Evolutionary conservation across 1,284 basidiomycete genomes (phyloP).

Genomic region (Melampsora abietis-canadensis): DNA sequence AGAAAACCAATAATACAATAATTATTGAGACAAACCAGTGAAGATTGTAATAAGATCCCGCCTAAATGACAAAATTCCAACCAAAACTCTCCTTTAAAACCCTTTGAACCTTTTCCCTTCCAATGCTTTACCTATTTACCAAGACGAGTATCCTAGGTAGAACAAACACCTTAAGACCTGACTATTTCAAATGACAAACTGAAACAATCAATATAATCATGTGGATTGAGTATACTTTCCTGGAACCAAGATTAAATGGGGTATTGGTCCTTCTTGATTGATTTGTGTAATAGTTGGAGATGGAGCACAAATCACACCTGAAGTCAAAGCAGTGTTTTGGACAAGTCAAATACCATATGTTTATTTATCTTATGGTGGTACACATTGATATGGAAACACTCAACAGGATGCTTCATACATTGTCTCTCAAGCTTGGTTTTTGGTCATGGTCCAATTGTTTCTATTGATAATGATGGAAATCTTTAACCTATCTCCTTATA

Average conservation of each 20-base stretch:
- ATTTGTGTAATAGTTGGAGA: constrained; percentile 37
- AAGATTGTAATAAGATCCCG: no score
- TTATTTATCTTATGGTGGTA: constrained; percentile 24
- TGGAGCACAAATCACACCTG: constrained; percentile 5
- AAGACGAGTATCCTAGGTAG: constrained; percentile 21
- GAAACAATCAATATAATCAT: constrained; percentile 21
- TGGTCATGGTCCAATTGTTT: constrained; percentile 29
- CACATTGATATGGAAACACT: constrained; percentile 29
- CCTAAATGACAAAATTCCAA: no score
- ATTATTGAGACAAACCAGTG: no score
- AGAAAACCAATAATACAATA: no score
- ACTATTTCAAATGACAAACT: constrained; percentile 23
- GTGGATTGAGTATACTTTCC: constrained; percentile 3
- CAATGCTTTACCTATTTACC: constrained; percentile 32
- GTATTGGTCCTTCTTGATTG: constrained; percentile 4
- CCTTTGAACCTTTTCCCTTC: no score
- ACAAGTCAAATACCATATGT: constrained; percentile 9
- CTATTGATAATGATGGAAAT: constrained; percentile 34
- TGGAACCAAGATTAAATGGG: constrained; percentile 19
- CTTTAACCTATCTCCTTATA: no score
- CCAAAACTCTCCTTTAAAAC: no score
- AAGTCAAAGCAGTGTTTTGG: constrained; percentile 8
- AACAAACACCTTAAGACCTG: constrained; percentile 5
- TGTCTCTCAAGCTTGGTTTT: constrained; percentile 13
- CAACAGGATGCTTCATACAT: constrained; percentile 39